Percentiles rank a stretch among this genome's conserved stretches.
Conservation (phyloP, 257 asterid genomes). For the Solanum chmielewskii region DNA sequence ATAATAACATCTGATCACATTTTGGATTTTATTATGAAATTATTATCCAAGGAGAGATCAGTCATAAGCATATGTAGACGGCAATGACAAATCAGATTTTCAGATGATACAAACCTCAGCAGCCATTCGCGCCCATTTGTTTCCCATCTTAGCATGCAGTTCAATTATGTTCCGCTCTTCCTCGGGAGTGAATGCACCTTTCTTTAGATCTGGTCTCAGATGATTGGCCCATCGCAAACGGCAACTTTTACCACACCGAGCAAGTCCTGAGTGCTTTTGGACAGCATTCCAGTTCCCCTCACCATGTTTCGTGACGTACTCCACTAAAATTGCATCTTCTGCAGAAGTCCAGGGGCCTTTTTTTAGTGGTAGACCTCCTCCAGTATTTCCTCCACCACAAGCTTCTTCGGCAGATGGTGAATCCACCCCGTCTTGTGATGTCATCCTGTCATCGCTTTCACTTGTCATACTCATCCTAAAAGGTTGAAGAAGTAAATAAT, state of each 20-base stretch:
- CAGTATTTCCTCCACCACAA: slow-evolving; percentile 23
- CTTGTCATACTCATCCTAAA: slow-evolving; percentile 34
- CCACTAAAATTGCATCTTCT: slow-evolving; percentile 48
- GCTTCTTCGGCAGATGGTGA: slow-evolving; percentile 33
- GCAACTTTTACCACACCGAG: slow-evolving; percentile 64
- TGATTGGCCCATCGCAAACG: slow-evolving; percentile 70
- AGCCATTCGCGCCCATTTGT: slow-evolving; percentile 62
- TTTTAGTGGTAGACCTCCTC: slow-evolving; percentile 29
- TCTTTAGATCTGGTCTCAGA: slow-evolving; percentile 51
- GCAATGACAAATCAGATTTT: background rate
- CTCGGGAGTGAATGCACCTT: slow-evolving; percentile 43
- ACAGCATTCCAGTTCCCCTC: slow-evolving; percentile 66
- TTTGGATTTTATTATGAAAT: background rate
- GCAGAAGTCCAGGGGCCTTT: slow-evolving; percentile 60
- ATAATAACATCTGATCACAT: background rate
- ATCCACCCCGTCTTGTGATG: slow-evolving; percentile 10
- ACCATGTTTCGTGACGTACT: slow-evolving; percentile 46
- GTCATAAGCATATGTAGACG: background rate
- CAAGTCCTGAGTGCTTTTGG: slow-evolving; percentile 45
- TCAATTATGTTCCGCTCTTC: slow-evolving; percentile 46
- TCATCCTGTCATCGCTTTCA: slow-evolving; percentile 34
- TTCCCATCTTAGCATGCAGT: slow-evolving; percentile 55
- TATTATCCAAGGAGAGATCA: background rate
- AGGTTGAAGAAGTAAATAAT: slow-evolving; percentile 1
- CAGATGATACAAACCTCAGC: slow-evolving; percentile 33